Base-by-base conservation (phyloP, 2,329 filamentous ascomycete genomes). In the Onygenales sp. region DNA sequence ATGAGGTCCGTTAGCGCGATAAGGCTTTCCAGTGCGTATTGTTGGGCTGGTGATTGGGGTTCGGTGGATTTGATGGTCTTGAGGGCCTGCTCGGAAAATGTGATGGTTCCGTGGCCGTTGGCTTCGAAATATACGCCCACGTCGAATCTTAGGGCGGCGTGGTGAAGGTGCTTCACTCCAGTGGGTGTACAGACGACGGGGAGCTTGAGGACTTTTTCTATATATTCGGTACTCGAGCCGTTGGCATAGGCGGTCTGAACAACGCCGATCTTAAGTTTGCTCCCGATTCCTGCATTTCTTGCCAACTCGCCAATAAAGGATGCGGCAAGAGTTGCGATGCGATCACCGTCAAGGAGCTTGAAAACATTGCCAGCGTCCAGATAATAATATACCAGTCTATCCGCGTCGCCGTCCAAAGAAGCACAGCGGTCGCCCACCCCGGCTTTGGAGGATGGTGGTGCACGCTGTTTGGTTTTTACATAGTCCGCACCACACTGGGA, bases 211-310 rank as follows among this genome's bases (percentile, higher is more conserved):
- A 88, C 86, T 69, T 93, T 87, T 67, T 89, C 83, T 52, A 98
- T 87, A 71, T 95, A 97, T 64, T 87, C 85, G 36, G 93, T 97
- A 67, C 89, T 92, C 27, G 92, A 87, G 49, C 93, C 93, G 70
- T 98, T 98, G 69, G 93, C 93, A 68, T 98, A 98, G 17, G 93
- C 93, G 1, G 93, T 98, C 74, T 98, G 93, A 10, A 98, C 87
- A 51, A 98, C 89, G 55, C 92, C 93, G 57, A 97, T 91, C 66
- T 87, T 89, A 60, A 97, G 79, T 58, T 91, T 85, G 32, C 87
- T 81, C 48, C 83, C 78, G 33, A 98, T 80, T 11, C 88, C 88
- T 53, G 89, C 88, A 56, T 84, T 86, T 54, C 84, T 83, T 50
- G 90, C 83, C 35, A 96, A 85, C 59, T 97, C 91, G 39, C 86